Evolutionary conservation across 345 rosid genomes (phyloP).

Genomic region (Populus tremula): DNA sequence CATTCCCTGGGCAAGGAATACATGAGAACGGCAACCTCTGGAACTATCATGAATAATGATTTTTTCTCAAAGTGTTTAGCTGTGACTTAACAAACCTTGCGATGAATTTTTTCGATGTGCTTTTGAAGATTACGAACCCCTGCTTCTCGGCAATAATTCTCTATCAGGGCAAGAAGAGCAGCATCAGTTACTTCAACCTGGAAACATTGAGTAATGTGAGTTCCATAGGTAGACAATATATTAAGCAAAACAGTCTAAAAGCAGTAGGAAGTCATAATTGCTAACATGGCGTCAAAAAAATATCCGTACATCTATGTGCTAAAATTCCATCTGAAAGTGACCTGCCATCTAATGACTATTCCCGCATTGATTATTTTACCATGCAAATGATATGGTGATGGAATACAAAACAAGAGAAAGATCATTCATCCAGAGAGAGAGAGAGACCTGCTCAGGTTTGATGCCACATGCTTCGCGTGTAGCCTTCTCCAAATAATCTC

Average conservation of each 20-base stretch:
- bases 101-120: slow-evolving; percentile 98
- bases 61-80: background rate
- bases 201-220: background rate
- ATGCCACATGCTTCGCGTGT: slow-evolving; percentile 91
- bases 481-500: slow-evolving; percentile 89
- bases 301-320: background rate
- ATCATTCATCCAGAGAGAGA: background rate
- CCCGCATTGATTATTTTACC: background rate
- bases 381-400: background rate
- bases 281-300: background rate
- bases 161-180: slow-evolving; percentile 82
- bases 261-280: background rate
- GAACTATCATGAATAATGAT: background rate
- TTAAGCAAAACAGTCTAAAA: slow-evolving; percentile 2
- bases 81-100: slow-evolving; percentile 55
- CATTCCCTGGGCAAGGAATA: background rate
- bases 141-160: slow-evolving; percentile 97
- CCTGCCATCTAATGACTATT: background rate
- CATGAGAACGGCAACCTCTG: background rate
- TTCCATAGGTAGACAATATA: slow-evolving; percentile 3
- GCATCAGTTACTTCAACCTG: slow-evolving; percentile 94
- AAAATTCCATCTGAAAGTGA: background rate
- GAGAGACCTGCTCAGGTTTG: slow-evolving; percentile 78
- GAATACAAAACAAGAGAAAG: background rate
- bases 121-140: slow-evolving; percentile 99